Conservation (phyloP, 495 filamentous ascomycete genomes). For the Aspergillus leporis region DNA sequence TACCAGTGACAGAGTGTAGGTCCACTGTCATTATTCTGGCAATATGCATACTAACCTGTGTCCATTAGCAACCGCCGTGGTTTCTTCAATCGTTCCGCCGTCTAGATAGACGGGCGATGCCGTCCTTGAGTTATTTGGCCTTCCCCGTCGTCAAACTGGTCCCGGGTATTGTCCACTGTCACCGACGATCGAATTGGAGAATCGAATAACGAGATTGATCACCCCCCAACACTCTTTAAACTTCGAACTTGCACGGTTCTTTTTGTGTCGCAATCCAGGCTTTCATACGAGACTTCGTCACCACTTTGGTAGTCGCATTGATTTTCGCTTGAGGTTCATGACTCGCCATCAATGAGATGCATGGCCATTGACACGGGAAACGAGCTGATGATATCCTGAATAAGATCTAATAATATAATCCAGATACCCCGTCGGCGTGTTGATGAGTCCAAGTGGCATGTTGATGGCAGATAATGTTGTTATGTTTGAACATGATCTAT, state of each 20-base stretch:
- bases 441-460: constrained; percentile 10
- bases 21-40: not conserved
- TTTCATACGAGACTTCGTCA: not conserved
- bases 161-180: not conserved
- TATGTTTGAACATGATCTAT: constrained; percentile 4
- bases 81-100: constrained; percentile 15
- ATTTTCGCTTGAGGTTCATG: constrained; percentile 1
- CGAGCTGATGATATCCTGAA: constrained; percentile 11
- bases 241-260: not conserved
- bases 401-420: constrained; percentile 7
- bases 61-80: constrained; percentile 8
- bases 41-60: not conserved
- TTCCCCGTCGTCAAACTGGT: not conserved
- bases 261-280: not conserved
- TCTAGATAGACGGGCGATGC: not conserved
- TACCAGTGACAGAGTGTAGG: constrained; percentile 20
- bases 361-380: constrained; percentile 11
- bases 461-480: constrained; percentile 7
- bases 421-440: constrained; percentile 17
- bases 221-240: not conserved
- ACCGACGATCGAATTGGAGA: not conserved
- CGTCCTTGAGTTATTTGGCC: not conserved
- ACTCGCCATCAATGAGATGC: not conserved
- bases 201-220: not conserved
- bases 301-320: not conserved